phyloP scores from a whole-genome alignment of 495 filamentous ascomycete genomes.

The Daldinia bambusicola region DNA sequence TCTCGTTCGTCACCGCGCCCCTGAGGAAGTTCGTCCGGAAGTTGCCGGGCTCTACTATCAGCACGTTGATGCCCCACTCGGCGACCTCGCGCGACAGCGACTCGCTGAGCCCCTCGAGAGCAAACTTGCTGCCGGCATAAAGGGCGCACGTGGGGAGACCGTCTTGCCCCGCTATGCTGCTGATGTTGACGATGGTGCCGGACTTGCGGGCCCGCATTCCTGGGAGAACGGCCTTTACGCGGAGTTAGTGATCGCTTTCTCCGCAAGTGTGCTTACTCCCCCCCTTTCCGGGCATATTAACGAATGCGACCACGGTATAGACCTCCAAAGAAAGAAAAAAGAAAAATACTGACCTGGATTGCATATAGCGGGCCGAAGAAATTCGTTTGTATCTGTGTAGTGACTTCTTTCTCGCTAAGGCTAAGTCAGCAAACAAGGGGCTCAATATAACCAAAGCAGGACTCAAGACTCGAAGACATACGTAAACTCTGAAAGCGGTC shows the following conservation, averaged over 20 bases:
- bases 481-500: slow-evolving; percentile 2
- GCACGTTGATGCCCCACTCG: not conserved
- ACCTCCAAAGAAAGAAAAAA: too few species aligned
- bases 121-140: slow-evolving; percentile 5
- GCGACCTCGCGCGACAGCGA: not conserved
- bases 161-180: not conserved
- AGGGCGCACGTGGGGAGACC: not conserved
- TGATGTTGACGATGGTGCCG: slow-evolving; percentile 4
- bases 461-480: not conserved
- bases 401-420: slow-evolving; percentile 3
- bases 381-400: not conserved
- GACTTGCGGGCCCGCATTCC: not conserved
- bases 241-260: not conserved
- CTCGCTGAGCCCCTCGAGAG: slow-evolving; percentile 4
- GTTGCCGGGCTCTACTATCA: not conserved
- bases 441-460: not conserved
- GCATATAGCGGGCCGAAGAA: slow-evolving; percentile 3
- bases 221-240: slow-evolving; percentile 7
- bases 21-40: slow-evolving; percentile 4
- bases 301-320: too few species aligned
- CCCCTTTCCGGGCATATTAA: not conserved
- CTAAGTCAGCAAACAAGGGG: not conserved
- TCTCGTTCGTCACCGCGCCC: not conserved
- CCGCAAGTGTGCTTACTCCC: not conserved
- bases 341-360: not conserved